Evolutionary conservation across 2,329 filamentous ascomycete species (phyloP), one percentile per base, ranked within the genome.

Genomic region (Colletotrichum sp.): DNA sequence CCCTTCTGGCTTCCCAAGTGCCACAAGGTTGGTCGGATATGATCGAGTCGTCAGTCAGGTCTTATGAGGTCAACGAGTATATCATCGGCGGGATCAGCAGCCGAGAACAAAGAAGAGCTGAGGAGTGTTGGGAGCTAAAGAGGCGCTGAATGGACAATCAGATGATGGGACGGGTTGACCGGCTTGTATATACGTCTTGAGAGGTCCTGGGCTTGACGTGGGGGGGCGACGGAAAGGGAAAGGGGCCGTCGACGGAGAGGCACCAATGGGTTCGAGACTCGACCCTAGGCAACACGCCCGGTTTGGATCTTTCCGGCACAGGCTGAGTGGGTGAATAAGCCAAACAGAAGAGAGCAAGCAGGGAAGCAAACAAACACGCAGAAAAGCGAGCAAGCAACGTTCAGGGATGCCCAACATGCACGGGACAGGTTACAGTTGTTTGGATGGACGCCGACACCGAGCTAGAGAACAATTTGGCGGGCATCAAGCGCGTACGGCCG

Each of bases 191-290:
- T 58, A 65, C 34, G 30, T 65, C 34, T 68, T 65, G 52, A 72
- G 60, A 66, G 38, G 58, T 26, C 26, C 13, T 48, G 34, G 48
- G 57, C 21, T 34, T 34, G 36, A 69, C 34, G 58, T 65, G 71
- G 34, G 8, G 43, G 58, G 30, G 32, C 58, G 70, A 76, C 74
- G 74, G 74, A 76, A 74, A 68, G 36, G 74, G 74, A 69, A 75
- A 69, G 52, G 57, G 34, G 10, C 9, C 65, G 34, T 65, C 65
- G 48, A 66, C 57, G 58, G 24, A 73, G 36, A 66, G 71, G 74
- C 64, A 36, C 71, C 38, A 32, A 69, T 43, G 65, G 64, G 57
- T 74, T 76, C 64, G 71, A 73, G 64, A 65, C 65, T 75, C 58
- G 43, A 74, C 61, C 30, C 26, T 16, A 63, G 26, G 71, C 30